Conservation (phyloP, 345 rosid genomes). For the Salix purpurea region DNA sequence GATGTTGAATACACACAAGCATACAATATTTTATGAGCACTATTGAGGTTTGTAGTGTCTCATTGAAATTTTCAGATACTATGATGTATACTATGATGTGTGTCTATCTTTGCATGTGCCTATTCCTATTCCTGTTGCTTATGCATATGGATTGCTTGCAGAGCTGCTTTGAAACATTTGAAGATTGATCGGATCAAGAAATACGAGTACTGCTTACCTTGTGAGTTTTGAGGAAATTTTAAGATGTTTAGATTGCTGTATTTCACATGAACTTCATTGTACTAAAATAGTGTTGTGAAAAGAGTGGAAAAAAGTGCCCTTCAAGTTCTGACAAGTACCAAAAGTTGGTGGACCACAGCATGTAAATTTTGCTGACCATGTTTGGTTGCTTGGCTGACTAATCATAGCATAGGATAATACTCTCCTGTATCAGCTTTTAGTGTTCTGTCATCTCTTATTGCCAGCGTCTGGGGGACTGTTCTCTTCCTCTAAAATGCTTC, state of each 20-base stretch:
- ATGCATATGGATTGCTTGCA: conserved; percentile 34
- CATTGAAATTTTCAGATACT: background rate
- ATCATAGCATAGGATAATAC: background rate
- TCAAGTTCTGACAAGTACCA: background rate
- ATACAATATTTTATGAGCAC: background rate
- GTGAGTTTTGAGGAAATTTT: conserved; percentile 51
- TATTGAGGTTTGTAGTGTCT: background rate
- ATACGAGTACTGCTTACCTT: conserved; percentile 91
- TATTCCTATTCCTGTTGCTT: background rate
- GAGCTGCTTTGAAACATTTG: conserved; percentile 84
- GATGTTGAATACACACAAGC: background rate
- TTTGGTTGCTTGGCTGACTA: background rate
- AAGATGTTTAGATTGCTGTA: background rate
- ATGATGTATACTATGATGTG: background rate
- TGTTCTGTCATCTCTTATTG: background rate
- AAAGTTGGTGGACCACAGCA: background rate
- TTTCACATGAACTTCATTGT: background rate
- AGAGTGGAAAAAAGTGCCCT: background rate
- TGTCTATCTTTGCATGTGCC: background rate
- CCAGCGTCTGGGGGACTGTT: background rate
- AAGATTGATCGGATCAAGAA: conserved; percentile 83
- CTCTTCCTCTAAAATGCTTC: conserved; percentile 6
- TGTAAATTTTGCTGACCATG: background rate
- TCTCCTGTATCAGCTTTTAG: background rate
- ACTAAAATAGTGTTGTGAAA: background rate